phyloP scores from a whole-genome alignment of 2,329 filamentous ascomycete genomes.

The Tolypocladium sp. region DNA sequence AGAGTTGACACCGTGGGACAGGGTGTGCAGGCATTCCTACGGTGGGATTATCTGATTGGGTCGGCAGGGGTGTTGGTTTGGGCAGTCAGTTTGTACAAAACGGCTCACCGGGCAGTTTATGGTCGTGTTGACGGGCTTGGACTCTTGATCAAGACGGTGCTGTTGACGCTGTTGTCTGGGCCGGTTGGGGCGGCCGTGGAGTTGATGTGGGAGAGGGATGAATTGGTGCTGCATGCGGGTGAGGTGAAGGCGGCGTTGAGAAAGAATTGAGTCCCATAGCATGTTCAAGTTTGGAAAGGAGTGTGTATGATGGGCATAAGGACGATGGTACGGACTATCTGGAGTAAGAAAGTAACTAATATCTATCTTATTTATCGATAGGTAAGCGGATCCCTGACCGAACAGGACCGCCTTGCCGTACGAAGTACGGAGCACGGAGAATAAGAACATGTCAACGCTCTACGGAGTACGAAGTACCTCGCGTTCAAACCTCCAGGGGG shows the following conservation, averaged over 20 bases:
- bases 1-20: constrained; percentile 7
- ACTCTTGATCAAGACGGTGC: neutral
- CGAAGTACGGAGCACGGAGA: too few species aligned
- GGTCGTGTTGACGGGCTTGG: neutral
- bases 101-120: neutral
- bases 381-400: too few species aligned
- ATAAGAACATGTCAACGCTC: too few species aligned
- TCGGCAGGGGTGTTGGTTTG: constrained; percentile 8
- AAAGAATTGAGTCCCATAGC: neutral
- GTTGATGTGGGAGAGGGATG: constrained; percentile 12
- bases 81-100: constrained; percentile 5
- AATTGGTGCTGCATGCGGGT: neutral
- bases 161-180: constrained; percentile 5
- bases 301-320: neutral
- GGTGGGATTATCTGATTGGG: constrained; percentile 11
- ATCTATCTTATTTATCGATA: too few species aligned
- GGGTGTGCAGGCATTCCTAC: constrained; percentile 8
- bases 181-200: constrained; percentile 9
- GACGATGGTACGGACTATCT: neutral
- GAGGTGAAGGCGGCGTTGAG: neutral
- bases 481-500: too few species aligned
- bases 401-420: too few species aligned
- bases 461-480: too few species aligned
- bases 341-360: neutral
- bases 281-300: too few species aligned